Conservation (phyloP, 306 rosid species). For the Acacia confusa region DNA sequence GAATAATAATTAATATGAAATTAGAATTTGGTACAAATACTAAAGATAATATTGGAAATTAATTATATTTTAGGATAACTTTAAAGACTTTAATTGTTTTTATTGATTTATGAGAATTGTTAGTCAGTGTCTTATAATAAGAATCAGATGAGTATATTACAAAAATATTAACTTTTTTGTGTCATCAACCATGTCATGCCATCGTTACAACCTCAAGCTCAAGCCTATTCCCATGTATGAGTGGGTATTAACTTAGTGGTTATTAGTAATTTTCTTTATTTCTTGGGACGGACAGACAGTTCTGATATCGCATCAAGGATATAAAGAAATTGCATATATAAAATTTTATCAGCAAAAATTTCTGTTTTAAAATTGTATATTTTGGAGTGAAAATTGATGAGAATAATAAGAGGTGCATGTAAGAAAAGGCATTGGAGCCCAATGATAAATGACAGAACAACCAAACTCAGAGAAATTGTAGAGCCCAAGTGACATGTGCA, state of each 20-base stretch:
- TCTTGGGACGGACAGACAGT: background rate
- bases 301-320: background rate
- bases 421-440: background rate
- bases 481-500: background rate
- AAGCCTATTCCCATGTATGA: background rate
- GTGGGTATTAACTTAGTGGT: background rate
- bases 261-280: background rate
- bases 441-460: background rate
- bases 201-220: background rate
- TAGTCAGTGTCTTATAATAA: no score
- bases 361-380: background rate
- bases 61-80: no score
- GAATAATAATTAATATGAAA: no score
- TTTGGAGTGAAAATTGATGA: background rate
- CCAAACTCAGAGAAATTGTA: no score
- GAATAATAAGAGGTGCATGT: background rate
- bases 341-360: background rate
- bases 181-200: conserved; percentile 1
- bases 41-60: no score
- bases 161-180: background rate
- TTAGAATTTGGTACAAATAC: no score
- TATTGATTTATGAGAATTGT: no score
- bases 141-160: no score
- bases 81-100: no score
- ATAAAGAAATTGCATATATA: background rate